Evolutionary conservation across 352 stramenopile species (phyloP), one percentile per base, ranked within the genome.

Genomic region (Phytophthora agathidicida): DNA sequence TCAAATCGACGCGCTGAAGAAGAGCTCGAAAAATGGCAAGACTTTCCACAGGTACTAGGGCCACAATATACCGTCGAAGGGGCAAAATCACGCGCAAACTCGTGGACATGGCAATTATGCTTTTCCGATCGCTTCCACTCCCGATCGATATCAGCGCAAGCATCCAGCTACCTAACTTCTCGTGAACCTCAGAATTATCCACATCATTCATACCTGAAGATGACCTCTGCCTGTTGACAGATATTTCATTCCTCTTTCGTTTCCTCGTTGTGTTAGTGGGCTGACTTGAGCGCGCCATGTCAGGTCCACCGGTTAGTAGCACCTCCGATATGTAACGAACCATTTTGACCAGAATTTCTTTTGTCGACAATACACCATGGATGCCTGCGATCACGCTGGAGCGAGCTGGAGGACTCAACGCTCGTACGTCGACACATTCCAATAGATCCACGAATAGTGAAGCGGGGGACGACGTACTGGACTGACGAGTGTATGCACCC

Each of bases 11-110:
- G 39, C 70, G 65, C 60, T 87, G 74, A 39, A 78, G 38, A 27
- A 87, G 37, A 4, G 71, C 57, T 41, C 67, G 64, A 20, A 74
- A 78, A 32, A 83, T 63, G 4, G 63, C 51, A 26, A 76, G 69
- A 26, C 61, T 71, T 63, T 85, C 75, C 19, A 76, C 26, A 7
- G 72, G 75, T 32, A 46, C 43, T 37, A 71, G 68, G 9, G 52
- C 62, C 22, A 61, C 33, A 45, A 85, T 79, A 14, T 62, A 68
- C 5, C 68, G 72, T 45, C 75, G 73, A 53, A 87, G 70, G 14
- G 77, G 77, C n/a, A 85, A 51, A 23, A 85, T 31, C 11, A 87
- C n/a, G 27, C 76, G 69, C 32, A 87, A 50, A 20, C 47, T 63
- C 22, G 65, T 53, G 9, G 62, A 71, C 31, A 85, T 45, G 4